phyloP scores from a whole-genome alignment of 2,329 filamentous ascomycete genomes.

The Colletotrichum sp. region DNA sequence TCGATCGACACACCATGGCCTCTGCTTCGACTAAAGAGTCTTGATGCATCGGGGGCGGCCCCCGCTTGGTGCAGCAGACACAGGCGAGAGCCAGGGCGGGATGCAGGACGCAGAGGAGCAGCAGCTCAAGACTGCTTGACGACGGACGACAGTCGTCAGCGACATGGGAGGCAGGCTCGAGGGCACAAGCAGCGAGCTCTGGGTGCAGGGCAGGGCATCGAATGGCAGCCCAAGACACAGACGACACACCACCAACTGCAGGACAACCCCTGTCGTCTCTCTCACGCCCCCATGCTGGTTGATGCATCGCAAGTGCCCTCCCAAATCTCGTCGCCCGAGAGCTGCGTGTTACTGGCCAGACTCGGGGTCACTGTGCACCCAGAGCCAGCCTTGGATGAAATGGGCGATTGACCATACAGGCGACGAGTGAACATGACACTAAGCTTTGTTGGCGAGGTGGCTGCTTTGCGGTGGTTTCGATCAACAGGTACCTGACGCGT shows the following conservation, averaged over 20 bases:
- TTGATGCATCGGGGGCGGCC: slow-evolving; percentile 9
- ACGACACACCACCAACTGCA: slow-evolving; percentile 18
- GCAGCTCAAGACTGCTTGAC: background rate
- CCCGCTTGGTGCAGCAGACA: background rate
- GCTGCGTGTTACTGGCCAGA: background rate
- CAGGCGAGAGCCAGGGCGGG: background rate
- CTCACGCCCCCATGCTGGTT: background rate
- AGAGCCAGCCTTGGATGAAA: background rate
- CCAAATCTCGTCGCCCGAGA: background rate
- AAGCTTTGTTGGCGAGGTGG: background rate
- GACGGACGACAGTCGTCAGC: background rate
- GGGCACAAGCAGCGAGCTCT: background rate
- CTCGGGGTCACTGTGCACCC: background rate
- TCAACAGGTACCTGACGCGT: background rate
- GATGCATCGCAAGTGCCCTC: background rate
- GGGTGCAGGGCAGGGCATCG: slow-evolving; percentile 12
- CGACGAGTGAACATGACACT: background rate
- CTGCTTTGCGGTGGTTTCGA: background rate
- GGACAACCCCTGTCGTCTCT: slow-evolving; percentile 3
- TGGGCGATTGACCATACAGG: background rate
- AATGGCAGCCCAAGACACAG: slow-evolving; percentile 20
- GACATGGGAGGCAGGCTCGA: background rate
- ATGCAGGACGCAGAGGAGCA: background rate
- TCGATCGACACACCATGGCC: background rate
- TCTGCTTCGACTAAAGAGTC: background rate